phyloP scores from a whole-genome alignment of 176 grass and related monocot genomes.

The Hordeum vulgare region MorexV3_pseudomolecules_assembly NC_058524.1:551231196-551231695 shows the following conservation, averaged over 20 bases:
- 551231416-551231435: slow-evolving; percentile 6
- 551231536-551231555: slow-evolving; percentile 13
- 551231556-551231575: background rate
- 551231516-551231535: slow-evolving; percentile 15
- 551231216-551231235: background rate
- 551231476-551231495: background rate
- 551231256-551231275: background rate
- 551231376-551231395: slow-evolving; percentile 13
- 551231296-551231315: background rate
- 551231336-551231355: background rate
- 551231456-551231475: slow-evolving; percentile 3
- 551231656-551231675: background rate
- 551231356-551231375: background rate
- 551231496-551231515: slow-evolving; percentile 5
- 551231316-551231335: background rate
- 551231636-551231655: background rate
- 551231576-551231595: slow-evolving; percentile 1
- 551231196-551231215: background rate
- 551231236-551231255: background rate
- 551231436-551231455: slow-evolving; percentile 29
- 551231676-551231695: too few species aligned
- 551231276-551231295: background rate
- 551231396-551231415: background rate
- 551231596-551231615: background rate
- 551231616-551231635: slow-evolving; percentile 15